phyloP scores from a whole-genome alignment of 2,329 filamentous ascomycete species.

The Sarocladium oryzae region DNA sequence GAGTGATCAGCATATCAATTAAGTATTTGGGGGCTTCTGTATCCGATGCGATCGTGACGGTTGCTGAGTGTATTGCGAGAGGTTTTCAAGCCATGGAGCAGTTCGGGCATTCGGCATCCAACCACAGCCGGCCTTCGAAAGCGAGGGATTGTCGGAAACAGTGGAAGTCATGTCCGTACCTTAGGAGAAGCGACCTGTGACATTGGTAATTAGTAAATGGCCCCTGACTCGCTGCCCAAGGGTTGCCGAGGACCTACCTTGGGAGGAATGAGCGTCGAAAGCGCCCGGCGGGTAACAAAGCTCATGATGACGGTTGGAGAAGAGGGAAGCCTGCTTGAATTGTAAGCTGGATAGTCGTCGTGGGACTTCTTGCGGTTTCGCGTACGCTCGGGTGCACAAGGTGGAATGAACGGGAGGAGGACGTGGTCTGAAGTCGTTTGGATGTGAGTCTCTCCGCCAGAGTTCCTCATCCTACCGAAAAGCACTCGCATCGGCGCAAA shows the following conservation, averaged over 20 bases:
- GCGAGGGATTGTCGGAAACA: constrained; percentile 2
- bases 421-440: constrained; percentile 8
- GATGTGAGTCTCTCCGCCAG: constrained; percentile 22
- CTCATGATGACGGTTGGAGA: constrained; percentile 65
- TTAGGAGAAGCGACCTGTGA: constrained; percentile 72
- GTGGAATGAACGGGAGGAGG: constrained; percentile 1
- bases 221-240: background rate
- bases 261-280: constrained; percentile 97
- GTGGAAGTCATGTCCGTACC: constrained; percentile 48
- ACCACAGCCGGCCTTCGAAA: too few relatives aligned
- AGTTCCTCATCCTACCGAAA: constrained; percentile 30
- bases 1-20: constrained; percentile 23
- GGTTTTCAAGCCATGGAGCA: background rate
- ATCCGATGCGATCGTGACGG: background rate
- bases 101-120: background rate
- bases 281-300: constrained; percentile 81
- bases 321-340: constrained; percentile 14
- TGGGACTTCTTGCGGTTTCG: background rate
- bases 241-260: constrained; percentile 61
- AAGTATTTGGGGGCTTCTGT: background rate
- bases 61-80: background rate
- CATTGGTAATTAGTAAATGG: constrained; percentile 30
- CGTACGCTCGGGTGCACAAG: constrained; percentile 8
- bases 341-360: constrained; percentile 1
- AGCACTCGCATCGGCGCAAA: constrained; percentile 35